Base-by-base conservation (phyloP, 73 alveolate genomes). In the Blepharisma stoltei region DNA sequence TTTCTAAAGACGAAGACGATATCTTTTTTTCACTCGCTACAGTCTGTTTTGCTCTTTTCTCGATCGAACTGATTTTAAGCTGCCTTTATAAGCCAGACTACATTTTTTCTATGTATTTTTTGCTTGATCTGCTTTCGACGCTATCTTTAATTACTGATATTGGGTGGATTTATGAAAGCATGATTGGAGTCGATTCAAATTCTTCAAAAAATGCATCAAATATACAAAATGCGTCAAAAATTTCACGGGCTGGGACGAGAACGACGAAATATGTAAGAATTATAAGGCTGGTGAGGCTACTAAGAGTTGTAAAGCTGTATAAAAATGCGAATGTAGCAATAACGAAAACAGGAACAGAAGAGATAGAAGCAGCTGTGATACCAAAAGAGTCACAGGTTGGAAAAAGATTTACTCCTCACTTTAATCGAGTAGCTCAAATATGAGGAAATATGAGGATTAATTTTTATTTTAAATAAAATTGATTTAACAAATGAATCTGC, bases 111-210 rank as follows among this genome's bases (percentile, higher is more conserved):
- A 14, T 69, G n/a, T 69, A 69, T 85, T 93, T 91, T 71, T 93
- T 96, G 97, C 85, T 93, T 5, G 98, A 93, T 80, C 75, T 92
- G 8, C 47, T 93, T 27, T 81, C 98, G 11, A 93, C 98, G 6
- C 55, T 91, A 0, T 93, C 98, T 7, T 70, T 93, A 86, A 37
- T 93, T 11, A 76, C 88, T 37, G 98, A 93, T 78, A 83, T 93
- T 55, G 97, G 97, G 7, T 92, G 96, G 96, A 71, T 89, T 7
- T 67, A 67, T 84, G 81, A 91, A 49, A 82, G 81, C 38, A 71
- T 86, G 14, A 25, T 86, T 25, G 92, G 94, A 4, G 81, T 90
- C 0, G 52, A 81, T 37, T 78, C 91, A 52, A 88, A 84, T 70
- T 81, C 83, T 71, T 90, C 92, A 37, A 25, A 80, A 7, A 43